Evolutionary conservation across 352 stramenopile species (phyloP), one percentile per base, ranked within the genome.

Genomic region (Phytopythium chamaehyphon): DNA sequence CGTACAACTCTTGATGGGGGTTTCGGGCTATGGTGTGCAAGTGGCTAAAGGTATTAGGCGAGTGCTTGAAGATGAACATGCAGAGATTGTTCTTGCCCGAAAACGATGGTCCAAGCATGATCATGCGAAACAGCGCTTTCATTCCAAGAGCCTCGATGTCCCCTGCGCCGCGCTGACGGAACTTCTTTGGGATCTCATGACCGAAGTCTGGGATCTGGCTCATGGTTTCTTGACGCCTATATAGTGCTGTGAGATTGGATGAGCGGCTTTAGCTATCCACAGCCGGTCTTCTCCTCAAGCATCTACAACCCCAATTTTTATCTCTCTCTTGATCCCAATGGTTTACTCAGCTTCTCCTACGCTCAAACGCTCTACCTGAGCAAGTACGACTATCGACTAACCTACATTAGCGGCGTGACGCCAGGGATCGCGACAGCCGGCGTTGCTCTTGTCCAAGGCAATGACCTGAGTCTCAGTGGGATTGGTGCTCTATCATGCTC

Each of bases 1-100:
- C 47, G 18, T 62, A 66, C 12, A 65, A 31, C 11, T 55, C 40
- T 31, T 65, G 58, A 8, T 61, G 37, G 14, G 47, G 59, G 54
- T 61, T 66, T 7, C 54, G 45, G 8, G 9, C 36, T 9, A 49
- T 53, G 45, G 40, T 55, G 8, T 23, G 28, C 5, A 33, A 9
- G 28, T 33, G 28, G 28, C 28, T 33, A 9, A 33, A 33, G 5
- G 9, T 9, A 9, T 33, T 5, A 5, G 28, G 28, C 5, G 28
- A 33, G 28, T 33, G 28, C 28, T 33, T 33, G 28, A 38, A 38
- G 24, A 54, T 51, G 40, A 47, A 44, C 40, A 51, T 42, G 6
- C 16, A 22, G 3, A 57, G 26, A 19, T 57, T 57, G 19, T 47
- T 60, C n/a, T 60, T 60, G 3, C 54, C 54, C 12, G n/a, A 40